A percentile compares a stretch with the other conserved stretches of the same genome.
phyloP scores from a whole-genome alignment of 306 rosid species.

The Betula pendula region DNA sequence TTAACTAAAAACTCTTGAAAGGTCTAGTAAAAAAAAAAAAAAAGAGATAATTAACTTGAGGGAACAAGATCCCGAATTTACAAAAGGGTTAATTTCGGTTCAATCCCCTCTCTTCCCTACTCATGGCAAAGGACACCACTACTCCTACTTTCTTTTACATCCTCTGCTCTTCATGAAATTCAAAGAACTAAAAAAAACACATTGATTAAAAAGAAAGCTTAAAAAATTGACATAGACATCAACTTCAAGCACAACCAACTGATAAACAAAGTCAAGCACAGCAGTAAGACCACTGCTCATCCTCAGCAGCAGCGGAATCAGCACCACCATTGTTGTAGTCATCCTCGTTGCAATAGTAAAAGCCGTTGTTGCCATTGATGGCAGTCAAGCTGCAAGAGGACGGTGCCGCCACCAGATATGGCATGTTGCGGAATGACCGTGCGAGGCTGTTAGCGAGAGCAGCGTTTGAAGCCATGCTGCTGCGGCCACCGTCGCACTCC shows the following conservation, averaged over 20 bases:
- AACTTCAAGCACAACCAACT: constrained; percentile 33
- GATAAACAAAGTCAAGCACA: constrained; percentile 43
- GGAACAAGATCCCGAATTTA: constrained; percentile 46
- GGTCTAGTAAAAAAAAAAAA: constrained; percentile 34
- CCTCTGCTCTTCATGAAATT: constrained; percentile 31
- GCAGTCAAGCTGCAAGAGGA: constrained; percentile 61
- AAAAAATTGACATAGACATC: constrained; percentile 5
- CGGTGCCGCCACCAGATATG: constrained; percentile 45
- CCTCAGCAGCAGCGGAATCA: constrained; percentile 48
- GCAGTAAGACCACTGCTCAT: constrained; percentile 70
- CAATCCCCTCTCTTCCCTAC: constrained; percentile 23
- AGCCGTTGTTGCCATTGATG: constrained; percentile 45
- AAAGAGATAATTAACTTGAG: constrained; percentile 11
- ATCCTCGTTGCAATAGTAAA: constrained; percentile 55
- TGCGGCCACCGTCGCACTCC: constrained; percentile 48
- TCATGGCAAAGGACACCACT: constrained; percentile 33
- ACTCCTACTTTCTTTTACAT: constrained; percentile 24
- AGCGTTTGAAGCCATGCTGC: constrained; percentile 23
- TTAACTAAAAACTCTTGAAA: constrained; percentile 13
- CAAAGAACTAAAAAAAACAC: neutral
- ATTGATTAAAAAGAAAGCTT: neutral
- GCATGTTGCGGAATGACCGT: constrained; percentile 70
- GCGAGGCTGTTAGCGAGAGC: constrained; percentile 52
- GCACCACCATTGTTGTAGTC: constrained; percentile 38
- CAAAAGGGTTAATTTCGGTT: constrained; percentile 43